Percentiles rank a stretch among this genome's conserved stretches.
Conservation (phyloP, 371 early-diverging fungal species). For the Mortierella sp. region DNA sequence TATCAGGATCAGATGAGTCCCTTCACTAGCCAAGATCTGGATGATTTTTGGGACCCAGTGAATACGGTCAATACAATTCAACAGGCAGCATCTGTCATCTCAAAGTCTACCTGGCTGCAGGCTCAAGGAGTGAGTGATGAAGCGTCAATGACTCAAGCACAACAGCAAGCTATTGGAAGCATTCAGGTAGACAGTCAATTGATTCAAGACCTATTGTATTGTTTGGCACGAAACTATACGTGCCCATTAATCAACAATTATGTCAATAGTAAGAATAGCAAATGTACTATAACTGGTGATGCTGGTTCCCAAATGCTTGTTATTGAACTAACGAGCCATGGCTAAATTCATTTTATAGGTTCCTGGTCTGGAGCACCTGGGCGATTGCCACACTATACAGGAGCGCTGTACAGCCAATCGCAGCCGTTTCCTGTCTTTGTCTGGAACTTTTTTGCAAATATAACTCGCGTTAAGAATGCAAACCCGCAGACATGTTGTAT, state of each 20-base stretch:
- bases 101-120: conserved; percentile 64
- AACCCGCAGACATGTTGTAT: conserved; percentile 32
- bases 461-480: conserved; percentile 59
- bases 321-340: neutral
- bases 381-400: conserved; percentile 45
- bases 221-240: conserved; percentile 75
- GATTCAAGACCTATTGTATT: conserved; percentile 70
- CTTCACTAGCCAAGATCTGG: conserved; percentile 72
- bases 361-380: conserved; percentile 35
- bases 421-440: conserved; percentile 56
- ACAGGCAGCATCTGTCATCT: conserved; percentile 67
- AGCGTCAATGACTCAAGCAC: conserved; percentile 28
- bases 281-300: neutral
- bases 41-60: conserved; percentile 66
- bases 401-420: conserved; percentile 53
- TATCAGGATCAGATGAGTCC: conserved; percentile 58
- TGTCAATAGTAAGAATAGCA: conserved; percentile 64
- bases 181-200: conserved; percentile 64
- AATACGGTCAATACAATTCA: conserved; percentile 66
- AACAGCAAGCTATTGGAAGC: conserved; percentile 53
- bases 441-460: conserved; percentile 66
- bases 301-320: neutral
- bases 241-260: conserved; percentile 72
- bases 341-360: conserved; percentile 5
- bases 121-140: conserved; percentile 63